Evolutionary conservation across 2,329 filamentous ascomycete species (phyloP).

Genomic region (Tolypocladium ophioglossoides): DNA sequence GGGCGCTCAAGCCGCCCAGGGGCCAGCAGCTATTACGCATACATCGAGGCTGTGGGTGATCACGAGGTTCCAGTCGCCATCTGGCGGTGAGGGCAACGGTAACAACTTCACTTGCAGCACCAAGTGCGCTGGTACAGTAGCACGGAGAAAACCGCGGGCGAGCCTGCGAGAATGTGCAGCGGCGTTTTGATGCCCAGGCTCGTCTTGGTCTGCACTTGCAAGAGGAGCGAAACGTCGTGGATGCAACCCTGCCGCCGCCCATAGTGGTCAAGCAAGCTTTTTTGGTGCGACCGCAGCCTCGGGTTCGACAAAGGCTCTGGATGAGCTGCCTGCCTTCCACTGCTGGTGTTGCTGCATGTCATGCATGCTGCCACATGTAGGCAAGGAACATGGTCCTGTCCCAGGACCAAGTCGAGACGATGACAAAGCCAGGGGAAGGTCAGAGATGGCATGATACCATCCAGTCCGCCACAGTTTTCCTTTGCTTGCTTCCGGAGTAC

Average conservation of each 20-base stretch:
- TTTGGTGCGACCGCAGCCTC: constrained; percentile 6
- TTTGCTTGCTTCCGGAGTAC: not conserved
- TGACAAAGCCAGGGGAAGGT: not conserved
- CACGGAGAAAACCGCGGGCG: not conserved
- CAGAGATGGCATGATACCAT: not conserved
- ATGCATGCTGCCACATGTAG: constrained; percentile 10
- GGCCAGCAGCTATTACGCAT: not conserved
- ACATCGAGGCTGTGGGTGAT: not conserved
- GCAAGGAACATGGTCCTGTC: constrained; percentile 1
- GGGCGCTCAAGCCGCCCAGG: not conserved
- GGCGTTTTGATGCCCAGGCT: not conserved
- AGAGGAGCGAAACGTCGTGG: not conserved
- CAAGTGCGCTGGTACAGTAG: not conserved
- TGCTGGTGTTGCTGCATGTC: constrained; percentile 8
- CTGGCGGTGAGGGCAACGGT: not conserved
- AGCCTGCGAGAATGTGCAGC: not conserved
- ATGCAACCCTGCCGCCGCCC: constrained; percentile 2
- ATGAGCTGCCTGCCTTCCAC: constrained; percentile 1
- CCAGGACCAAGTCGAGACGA: not conserved
- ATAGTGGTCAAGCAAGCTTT: not conserved
- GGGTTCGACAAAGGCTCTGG: constrained; percentile 1
- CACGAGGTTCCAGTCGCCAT: not conserved
- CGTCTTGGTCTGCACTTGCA: not conserved
- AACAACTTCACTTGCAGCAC: not conserved
- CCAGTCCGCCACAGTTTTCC: not conserved